Conservation (phyloP, 441 rosid genomes). For the Pelargonium cotyledonis region DNA sequence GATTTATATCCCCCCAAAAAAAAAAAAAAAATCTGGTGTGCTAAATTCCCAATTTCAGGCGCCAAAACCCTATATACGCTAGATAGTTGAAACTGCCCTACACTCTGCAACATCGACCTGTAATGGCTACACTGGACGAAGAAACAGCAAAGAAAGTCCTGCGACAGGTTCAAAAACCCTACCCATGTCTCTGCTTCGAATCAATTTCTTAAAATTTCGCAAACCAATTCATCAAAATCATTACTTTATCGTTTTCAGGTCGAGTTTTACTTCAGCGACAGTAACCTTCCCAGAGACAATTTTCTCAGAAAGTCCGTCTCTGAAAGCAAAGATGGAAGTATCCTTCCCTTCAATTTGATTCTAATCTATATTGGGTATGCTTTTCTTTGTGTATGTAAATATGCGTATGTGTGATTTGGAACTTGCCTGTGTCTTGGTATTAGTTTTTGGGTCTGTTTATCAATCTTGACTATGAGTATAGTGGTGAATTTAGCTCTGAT, state of each 20-base stretch:
- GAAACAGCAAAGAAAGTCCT: conserved; percentile 31
- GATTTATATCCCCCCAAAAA: no score
- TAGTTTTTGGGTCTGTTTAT: background rate
- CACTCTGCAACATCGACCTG: background rate
- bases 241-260: conserved; percentile 19
- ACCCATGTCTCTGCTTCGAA: background rate
- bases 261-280: conserved; percentile 52
- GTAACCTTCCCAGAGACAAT: conserved; percentile 40
- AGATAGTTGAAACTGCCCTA: background rate
- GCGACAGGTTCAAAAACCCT: conserved; percentile 27
- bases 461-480: conserved; percentile 24
- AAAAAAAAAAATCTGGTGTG: background rate
- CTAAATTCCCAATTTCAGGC: background rate
- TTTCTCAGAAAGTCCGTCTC: conserved; percentile 33
- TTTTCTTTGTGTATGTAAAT: background rate
- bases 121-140: conserved; percentile 39
- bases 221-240: background rate
- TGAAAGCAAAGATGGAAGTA: conserved; percentile 41
- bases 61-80: background rate
- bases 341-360: conserved; percentile 22
- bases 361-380: background rate
- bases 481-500: conserved; percentile 49
- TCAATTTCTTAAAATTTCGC: background rate
- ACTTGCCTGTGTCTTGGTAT: background rate
- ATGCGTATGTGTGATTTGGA: background rate